A percentile compares a stretch with the other conserved stretches of the same genome.
phyloP scores from a whole-genome alignment of 2,329 filamentous ascomycete genomes.

The Aspergillus novoparasiticus region DNA sequence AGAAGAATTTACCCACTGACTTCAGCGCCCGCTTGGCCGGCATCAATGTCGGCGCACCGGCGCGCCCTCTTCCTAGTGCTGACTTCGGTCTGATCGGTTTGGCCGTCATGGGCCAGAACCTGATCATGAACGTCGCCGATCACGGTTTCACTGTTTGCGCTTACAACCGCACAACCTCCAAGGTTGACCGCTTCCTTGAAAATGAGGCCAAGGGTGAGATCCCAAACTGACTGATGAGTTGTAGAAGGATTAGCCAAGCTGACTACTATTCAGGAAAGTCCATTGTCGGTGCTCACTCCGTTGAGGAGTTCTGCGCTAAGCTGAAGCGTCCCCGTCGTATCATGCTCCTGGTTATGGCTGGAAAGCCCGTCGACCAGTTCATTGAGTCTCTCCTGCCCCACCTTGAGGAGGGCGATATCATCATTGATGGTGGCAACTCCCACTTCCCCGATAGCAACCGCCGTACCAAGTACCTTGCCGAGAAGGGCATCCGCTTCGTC shows the following conservation, averaged over 20 bases:
- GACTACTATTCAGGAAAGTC: slow-evolving; percentile 70
- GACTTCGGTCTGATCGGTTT: slow-evolving; percentile 92
- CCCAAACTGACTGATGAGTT: background rate
- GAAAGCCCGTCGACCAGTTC: slow-evolving; percentile 97
- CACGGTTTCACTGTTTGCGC: slow-evolving; percentile 95
- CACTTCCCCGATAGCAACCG: slow-evolving; percentile 99
- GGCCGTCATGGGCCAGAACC: slow-evolving; percentile 87
- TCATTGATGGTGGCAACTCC: slow-evolving; percentile 99
- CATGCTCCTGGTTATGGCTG: slow-evolving; percentile 99
- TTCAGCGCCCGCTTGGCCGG: slow-evolving; percentile 73
- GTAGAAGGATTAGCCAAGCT: background rate
- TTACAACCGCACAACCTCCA: slow-evolving; percentile 97
- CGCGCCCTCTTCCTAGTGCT: slow-evolving; percentile 63
- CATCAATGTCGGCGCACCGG: slow-evolving; percentile 69
- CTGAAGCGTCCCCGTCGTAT: slow-evolving; percentile 95
- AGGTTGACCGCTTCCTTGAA: slow-evolving; percentile 91
- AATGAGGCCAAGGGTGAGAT: slow-evolving; percentile 80
- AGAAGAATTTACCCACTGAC: slow-evolving; percentile 44
- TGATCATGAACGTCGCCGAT: slow-evolving; percentile 87
- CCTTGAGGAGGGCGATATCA: slow-evolving; percentile 87
- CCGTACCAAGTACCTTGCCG: slow-evolving; percentile 81
- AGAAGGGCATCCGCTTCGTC: slow-evolving; percentile 93
- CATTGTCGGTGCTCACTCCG: slow-evolving; percentile 88
- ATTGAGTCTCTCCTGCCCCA: slow-evolving; percentile 90
- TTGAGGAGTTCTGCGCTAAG: slow-evolving; percentile 93